These are phyloP conservation scores for Annulohypoxylon truncatum DNA, from an alignment of 2,329 filamentous ascomycete species.

Conservation along the genomic window DNA sequence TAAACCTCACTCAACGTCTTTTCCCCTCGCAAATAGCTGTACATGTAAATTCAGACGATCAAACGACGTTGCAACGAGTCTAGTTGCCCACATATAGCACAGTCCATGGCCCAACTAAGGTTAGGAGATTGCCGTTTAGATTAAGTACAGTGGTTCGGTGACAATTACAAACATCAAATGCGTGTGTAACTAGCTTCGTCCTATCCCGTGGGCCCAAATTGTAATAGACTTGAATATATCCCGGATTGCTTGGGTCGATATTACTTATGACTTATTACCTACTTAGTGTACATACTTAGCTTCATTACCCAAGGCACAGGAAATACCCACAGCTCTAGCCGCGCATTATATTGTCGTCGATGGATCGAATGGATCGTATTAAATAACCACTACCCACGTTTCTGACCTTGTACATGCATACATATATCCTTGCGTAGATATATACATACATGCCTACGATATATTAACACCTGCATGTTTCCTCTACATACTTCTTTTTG, in stretches of 20 bases:
- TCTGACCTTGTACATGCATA: slow-evolving; percentile 9
- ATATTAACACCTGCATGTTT: slow-evolving; percentile 9
- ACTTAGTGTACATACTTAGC: slow-evolving; percentile 14
- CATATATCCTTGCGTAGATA: no score
- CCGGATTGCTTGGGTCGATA: slow-evolving; percentile 26
- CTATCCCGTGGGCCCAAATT: slow-evolving; percentile 30
- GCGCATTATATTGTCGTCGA: slow-evolving; percentile 20
- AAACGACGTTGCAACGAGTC: slow-evolving; percentile 14
- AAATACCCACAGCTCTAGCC: slow-evolving; percentile 29
- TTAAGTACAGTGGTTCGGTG: slow-evolving; percentile 24
- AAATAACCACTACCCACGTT: slow-evolving; percentile 30
- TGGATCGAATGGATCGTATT: slow-evolving; percentile 16
- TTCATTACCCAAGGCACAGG: slow-evolving; percentile 28
- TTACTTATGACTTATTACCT: slow-evolving; percentile 14
- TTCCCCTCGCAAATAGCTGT: background rate
- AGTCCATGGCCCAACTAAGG: slow-evolving; percentile 1
- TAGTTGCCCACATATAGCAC: slow-evolving; percentile 1
- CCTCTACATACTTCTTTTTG: background rate
- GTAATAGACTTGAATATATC: slow-evolving; percentile 34
- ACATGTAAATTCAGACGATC: background rate
- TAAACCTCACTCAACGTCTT: background rate
- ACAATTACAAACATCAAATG: slow-evolving; percentile 21
- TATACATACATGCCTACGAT: background rate
- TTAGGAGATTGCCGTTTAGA: slow-evolving; percentile 26
- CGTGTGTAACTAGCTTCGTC: slow-evolving; percentile 31